Conservation (phyloP, 495 filamentous ascomycete species). For the Bathelium albidoporum region DNA sequence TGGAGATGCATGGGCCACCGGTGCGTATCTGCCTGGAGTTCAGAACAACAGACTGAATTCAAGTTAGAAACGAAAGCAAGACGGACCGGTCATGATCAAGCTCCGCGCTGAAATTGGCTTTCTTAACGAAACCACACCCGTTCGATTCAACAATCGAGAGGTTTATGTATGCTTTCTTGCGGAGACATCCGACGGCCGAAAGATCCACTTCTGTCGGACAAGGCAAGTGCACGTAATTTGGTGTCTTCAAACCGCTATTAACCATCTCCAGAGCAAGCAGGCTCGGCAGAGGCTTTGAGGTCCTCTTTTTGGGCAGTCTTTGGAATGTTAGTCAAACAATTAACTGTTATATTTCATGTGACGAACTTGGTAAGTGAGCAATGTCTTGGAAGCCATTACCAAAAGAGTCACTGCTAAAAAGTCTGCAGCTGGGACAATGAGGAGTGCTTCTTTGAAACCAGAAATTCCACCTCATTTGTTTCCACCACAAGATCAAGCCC, state of each 20-base stretch:
- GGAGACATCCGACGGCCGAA: conserved; percentile 61
- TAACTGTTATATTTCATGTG: conserved; percentile 69
- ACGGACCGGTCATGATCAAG: conserved; percentile 42
- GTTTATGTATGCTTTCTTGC: conserved; percentile 66
- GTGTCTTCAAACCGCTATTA: conserved; percentile 11
- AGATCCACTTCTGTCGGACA: conserved; percentile 70
- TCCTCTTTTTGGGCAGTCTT: conserved; percentile 52
- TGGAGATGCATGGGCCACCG: conserved; percentile 40
- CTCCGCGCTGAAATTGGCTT: conserved; percentile 64
- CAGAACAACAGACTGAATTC: conserved; percentile 2
- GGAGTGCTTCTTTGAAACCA: conserved; percentile 50
- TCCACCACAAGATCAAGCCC: conserved; percentile 23
- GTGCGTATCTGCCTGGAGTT: conserved; percentile 25
- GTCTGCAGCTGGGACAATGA: conserved; percentile 60
- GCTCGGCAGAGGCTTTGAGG: conserved; percentile 50
- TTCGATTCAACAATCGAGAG: conserved; percentile 48
- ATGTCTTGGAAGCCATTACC: not conserved
- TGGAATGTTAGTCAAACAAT: conserved; percentile 47
- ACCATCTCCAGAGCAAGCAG: conserved; percentile 47
- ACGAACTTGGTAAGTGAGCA: conserved; percentile 58
- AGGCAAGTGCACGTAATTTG: conserved; percentile 32
- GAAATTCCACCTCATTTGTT: conserved; percentile 50
- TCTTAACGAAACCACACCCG: conserved; percentile 54
- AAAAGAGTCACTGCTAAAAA: conserved; percentile 1
- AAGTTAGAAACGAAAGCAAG: conserved; percentile 32